These are phyloP conservation scores for Fonsecaea multimorphosa DNA, from an alignment of 2,329 filamentous ascomycete species.

Conservation along the genomic window DNA sequence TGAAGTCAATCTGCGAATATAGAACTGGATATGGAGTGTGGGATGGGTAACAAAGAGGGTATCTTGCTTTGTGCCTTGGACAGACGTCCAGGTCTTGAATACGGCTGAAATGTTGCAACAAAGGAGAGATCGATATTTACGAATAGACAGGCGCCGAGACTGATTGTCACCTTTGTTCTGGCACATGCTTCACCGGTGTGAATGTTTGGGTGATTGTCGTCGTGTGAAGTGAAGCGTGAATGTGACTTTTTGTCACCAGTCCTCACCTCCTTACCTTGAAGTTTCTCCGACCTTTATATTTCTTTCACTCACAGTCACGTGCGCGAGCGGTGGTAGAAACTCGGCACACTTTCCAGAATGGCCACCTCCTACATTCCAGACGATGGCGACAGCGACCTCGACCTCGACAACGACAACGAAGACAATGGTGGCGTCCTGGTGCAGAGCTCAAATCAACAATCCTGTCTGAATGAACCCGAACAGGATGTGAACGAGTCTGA, in stretches of 20 bases:
- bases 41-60: background rate
- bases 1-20: background rate
- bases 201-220: background rate
- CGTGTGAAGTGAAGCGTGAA: too few species aligned
- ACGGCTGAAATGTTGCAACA: background rate
- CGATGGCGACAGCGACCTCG: background rate
- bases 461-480: background rate
- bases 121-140: background rate
- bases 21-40: background rate
- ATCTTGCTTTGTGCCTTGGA: background rate
- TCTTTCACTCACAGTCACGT: too few species aligned
- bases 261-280: too few species aligned
- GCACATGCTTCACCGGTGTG: background rate
- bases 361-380: background rate
- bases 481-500: too few species aligned
- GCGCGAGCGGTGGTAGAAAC: too few species aligned
- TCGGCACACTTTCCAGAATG: too few species aligned
- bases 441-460: background rate
- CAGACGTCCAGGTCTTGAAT: too few species aligned
- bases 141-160: background rate
- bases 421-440: background rate
- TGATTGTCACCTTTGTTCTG: background rate
- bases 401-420: background rate
- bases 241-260: background rate
- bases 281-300: too few species aligned